Percentiles rank a stretch among this genome's conserved stretches.
Conservation (phyloP, 2,329 filamentous ascomycete genomes). For the Penicillium freii region DNA sequence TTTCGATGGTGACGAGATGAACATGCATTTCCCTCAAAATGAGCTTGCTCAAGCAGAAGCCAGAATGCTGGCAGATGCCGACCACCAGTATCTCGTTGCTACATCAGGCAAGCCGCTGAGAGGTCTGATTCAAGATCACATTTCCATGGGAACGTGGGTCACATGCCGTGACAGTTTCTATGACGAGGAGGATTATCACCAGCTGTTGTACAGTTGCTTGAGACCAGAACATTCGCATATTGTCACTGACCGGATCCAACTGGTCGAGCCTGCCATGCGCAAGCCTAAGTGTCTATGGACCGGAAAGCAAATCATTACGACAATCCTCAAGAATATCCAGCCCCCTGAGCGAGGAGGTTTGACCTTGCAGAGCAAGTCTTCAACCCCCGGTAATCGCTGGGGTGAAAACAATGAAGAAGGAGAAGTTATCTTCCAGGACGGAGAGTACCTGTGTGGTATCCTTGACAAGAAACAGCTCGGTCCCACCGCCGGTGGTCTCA, state of each 20-base stretch:
- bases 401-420: conserved; percentile 69
- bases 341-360: conserved; percentile 73
- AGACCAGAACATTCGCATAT: conserved; percentile 90
- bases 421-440: conserved; percentile 76
- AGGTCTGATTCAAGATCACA: conserved; percentile 97
- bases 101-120: conserved; percentile 90
- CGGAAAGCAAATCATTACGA: conserved; percentile 92
- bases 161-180: conserved; percentile 93
- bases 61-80: conserved; percentile 88
- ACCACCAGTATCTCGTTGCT: conserved; percentile 93
- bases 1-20: conserved; percentile 99
- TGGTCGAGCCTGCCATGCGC: conserved; percentile 75
- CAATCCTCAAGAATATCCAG: conserved; percentile 86
- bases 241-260: conserved; percentile 74
- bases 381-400: conserved; percentile 78
- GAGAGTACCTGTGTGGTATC: conserved; percentile 85
- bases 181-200: conserved; percentile 80
- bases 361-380: conserved; percentile 74
- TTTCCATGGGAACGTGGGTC: conserved; percentile 88
- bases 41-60: conserved; percentile 92
- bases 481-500: conserved; percentile 77
- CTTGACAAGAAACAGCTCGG: conserved; percentile 95
- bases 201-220: conserved; percentile 86
- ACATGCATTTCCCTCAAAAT: conserved; percentile 99
- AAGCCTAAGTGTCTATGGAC: conserved; percentile 86